Evolutionary conservation across 1,284 basidiomycete genomes (phyloP).

Genomic region (Trametes hirsuta): DNA sequence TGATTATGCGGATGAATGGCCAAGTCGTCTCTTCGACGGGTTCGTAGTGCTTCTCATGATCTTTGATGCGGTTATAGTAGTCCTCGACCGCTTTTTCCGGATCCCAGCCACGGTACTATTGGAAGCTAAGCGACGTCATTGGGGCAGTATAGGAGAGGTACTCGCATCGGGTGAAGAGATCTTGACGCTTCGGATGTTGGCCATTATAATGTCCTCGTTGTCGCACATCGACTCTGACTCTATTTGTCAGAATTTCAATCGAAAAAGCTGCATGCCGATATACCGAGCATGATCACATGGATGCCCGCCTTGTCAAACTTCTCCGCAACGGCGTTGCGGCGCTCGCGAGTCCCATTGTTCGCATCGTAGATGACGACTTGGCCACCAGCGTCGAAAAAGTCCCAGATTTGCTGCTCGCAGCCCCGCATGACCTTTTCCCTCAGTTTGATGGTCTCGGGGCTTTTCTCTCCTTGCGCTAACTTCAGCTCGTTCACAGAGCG

Average conservation of each 20-base stretch:
- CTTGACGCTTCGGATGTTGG: conserved; percentile 96
- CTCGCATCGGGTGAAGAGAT: conserved; percentile 95
- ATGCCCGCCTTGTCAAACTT: conserved; percentile 85
- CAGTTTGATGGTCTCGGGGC: conserved; percentile 77
- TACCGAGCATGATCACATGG: conserved; percentile 93
- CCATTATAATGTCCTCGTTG: conserved; percentile 90
- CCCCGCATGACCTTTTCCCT: conserved; percentile 76
- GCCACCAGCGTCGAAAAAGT: conserved; percentile 86
- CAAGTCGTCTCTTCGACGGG: conserved; percentile 84
- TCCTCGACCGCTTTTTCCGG: conserved; percentile 90
- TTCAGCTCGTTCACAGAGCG: conserved; percentile 16
- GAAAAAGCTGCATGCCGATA: conserved; percentile 29
- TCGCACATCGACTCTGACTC: conserved; percentile 83
- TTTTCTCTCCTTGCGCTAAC: conserved; percentile 61
- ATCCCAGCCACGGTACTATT: conserved; percentile 90
- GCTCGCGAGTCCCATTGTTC: conserved; percentile 86
- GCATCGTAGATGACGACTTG: conserved; percentile 99
- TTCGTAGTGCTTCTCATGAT: conserved; percentile 89
- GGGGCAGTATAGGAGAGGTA: conserved; percentile 20
- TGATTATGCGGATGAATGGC: conserved; percentile 96
- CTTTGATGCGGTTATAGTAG: conserved; percentile 88
- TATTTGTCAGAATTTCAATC: conserved; percentile 2
- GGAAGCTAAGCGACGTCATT: conserved; percentile 2
- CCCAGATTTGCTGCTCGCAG: conserved; percentile 87
- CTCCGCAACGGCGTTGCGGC: conserved; percentile 75